Evolutionary conservation across 225 moss, liverwort and hornwort genomes (phyloP).

Genomic region (Thuidium tamariscinum): DNA sequence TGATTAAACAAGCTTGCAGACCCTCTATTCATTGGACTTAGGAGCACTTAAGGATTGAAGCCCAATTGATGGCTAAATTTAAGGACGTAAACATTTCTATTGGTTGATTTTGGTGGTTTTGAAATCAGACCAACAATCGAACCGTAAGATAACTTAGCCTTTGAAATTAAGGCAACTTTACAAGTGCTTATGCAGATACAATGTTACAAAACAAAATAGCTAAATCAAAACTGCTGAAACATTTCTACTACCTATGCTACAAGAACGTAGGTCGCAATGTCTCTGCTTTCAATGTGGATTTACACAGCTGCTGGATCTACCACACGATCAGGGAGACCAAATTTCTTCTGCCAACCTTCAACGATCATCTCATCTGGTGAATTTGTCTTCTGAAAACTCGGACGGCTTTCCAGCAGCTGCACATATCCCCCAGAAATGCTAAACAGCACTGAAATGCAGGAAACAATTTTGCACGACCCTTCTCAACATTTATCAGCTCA

Average conservation of each 20-base stretch:
- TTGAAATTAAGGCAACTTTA: background rate
- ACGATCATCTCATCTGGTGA: slow-evolving; percentile 69
- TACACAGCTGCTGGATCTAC: background rate
- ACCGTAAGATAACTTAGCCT: fast-evolving
- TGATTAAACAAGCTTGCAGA: too few species aligned
- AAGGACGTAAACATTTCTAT: fast-evolving
- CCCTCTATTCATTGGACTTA: too few species aligned
- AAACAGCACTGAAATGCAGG: background rate
- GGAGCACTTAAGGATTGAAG: too few species aligned
- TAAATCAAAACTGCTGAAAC: background rate
- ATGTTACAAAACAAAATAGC: background rate
- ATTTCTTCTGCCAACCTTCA: slow-evolving; percentile 86
- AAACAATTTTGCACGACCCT: background rate
- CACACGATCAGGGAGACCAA: slow-evolving; percentile 30
- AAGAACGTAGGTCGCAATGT: background rate
- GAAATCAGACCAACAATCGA: too few species aligned
- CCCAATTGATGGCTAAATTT: background rate
- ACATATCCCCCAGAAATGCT: background rate
- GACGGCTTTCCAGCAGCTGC: slow-evolving; percentile 52
- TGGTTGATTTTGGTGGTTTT: background rate
- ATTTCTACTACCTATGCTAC: background rate
- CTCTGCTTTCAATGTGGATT: background rate
- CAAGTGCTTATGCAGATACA: background rate
- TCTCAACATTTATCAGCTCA: background rate
- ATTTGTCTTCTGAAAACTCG: slow-evolving; percentile 78